Evolutionary conservation across 2,329 filamentous ascomycete genomes (phyloP).

Genomic region (Fusarium nisikadoi): DNA sequence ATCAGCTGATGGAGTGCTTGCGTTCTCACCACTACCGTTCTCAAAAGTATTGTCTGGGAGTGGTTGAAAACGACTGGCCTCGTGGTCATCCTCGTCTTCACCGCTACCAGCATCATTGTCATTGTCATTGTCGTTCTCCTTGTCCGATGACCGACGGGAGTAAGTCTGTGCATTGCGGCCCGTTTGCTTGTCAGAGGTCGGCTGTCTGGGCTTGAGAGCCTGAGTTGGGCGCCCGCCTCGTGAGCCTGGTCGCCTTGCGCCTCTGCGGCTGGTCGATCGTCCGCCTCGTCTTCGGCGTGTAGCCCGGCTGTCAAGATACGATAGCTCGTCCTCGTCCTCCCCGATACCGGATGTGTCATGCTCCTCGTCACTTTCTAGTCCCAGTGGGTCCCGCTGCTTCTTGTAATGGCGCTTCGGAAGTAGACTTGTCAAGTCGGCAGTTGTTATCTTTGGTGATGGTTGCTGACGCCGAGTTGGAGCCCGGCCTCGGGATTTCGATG

Average conservation of each 20-base stretch:
- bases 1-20: slow-evolving; percentile 54
- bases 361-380: slow-evolving; percentile 58
- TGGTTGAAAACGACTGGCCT: slow-evolving; percentile 55
- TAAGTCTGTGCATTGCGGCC: slow-evolving; percentile 59
- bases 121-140: slow-evolving; percentile 60
- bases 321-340: slow-evolving; percentile 67
- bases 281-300: slow-evolving; percentile 50
- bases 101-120: slow-evolving; percentile 39
- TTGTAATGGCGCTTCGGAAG: slow-evolving; percentile 64
- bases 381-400: slow-evolving; percentile 52
- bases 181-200: slow-evolving; percentile 34
- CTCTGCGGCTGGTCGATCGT: slow-evolving; percentile 45
- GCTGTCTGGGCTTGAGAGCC: slow-evolving; percentile 42
- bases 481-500: slow-evolving; percentile 47
- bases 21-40: slow-evolving; percentile 46
- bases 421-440: slow-evolving; percentile 64
- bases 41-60: slow-evolving; percentile 59
- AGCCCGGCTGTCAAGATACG: slow-evolving; percentile 54
- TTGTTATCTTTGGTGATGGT: slow-evolving; percentile 59
- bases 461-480: slow-evolving; percentile 50
- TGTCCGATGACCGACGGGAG: slow-evolving; percentile 63
- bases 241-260: slow-evolving; percentile 43
- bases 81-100: slow-evolving; percentile 48
- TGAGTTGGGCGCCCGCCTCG: slow-evolving; percentile 40
- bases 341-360: slow-evolving; percentile 60